Conservation (phyloP, 371 early-diverging fungal species). For the Mucor velutinosus region DNA sequence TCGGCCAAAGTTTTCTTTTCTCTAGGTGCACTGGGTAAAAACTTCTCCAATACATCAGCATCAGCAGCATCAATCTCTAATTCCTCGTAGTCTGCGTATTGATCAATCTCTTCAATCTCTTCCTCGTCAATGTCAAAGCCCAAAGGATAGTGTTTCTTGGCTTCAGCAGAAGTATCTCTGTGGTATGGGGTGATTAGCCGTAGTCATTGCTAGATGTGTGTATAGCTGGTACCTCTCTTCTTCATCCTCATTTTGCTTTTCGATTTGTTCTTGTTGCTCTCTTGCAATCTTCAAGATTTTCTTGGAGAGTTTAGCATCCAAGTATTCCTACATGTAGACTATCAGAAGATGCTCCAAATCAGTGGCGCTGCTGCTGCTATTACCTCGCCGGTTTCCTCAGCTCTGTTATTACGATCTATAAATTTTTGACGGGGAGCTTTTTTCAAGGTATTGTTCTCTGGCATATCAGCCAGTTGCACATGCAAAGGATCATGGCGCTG, state of each 20-base stretch:
- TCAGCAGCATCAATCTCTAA: conserved; percentile 77
- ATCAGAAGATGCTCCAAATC: no score
- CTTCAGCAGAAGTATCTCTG: conserved; percentile 4
- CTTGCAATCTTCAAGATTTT: conserved; percentile 85
- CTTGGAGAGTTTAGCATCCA: conserved; percentile 88
- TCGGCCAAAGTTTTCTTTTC: conserved; percentile 90
- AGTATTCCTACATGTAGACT: conserved; percentile 54
- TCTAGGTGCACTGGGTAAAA: conserved; percentile 82
- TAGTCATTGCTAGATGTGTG: neutral
- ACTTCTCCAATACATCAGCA: conserved; percentile 81
- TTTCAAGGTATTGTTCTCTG: conserved; percentile 43
- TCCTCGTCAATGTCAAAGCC: conserved; percentile 54
- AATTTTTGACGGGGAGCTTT: conserved; percentile 66
- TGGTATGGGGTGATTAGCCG: neutral
- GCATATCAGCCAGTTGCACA: conserved; percentile 68
- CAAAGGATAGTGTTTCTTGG: conserved; percentile 29
- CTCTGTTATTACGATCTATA: conserved; percentile 58
- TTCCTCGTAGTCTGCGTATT: conserved; percentile 58
- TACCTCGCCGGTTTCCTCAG: conserved; percentile 48
- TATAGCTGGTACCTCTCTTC: conserved; percentile 27
- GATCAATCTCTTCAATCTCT: conserved; percentile 59
- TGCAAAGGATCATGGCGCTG: conserved; percentile 81
- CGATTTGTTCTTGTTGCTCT: conserved; percentile 92
- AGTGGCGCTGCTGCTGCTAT: neutral
- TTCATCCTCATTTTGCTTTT: conserved; percentile 35